These are phyloP conservation scores for Metarhizium robertsii DNA, from an alignment of 2,329 filamentous ascomycete genomes.

Conservation along the genomic window DNA sequence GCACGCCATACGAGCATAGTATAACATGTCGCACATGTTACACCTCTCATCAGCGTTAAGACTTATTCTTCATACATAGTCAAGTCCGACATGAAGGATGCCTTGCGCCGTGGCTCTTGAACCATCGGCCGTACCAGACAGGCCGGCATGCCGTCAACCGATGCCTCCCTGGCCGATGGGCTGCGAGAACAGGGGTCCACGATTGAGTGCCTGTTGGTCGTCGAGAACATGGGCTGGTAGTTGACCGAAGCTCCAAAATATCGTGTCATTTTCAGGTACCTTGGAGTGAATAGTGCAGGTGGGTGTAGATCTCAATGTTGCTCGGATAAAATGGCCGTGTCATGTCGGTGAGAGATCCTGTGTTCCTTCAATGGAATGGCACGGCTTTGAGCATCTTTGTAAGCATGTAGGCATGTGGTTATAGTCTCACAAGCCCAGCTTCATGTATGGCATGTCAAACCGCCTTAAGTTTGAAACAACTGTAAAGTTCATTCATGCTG, in stretches of 20 bases:
- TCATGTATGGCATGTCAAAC: not conserved
- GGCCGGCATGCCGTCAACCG: not conserved
- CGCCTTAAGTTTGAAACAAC: not conserved
- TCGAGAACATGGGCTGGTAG: not conserved
- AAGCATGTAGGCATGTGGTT: not conserved
- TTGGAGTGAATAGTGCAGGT: not conserved
- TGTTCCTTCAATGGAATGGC: not conserved
- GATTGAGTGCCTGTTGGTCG: not conserved
- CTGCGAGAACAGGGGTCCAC: not conserved
- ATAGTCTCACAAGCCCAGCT: not conserved
- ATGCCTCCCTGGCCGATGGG: not conserved
- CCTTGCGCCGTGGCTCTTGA: not conserved
- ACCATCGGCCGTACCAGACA: not conserved
- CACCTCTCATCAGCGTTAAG: not conserved
- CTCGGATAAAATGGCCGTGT: not conserved
- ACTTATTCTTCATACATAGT: not conserved
- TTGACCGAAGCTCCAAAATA: not conserved
- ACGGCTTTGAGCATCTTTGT: not conserved
- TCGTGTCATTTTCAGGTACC: not conserved
- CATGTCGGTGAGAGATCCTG: slow-evolving; percentile 6
- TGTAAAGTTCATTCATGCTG: not conserved
- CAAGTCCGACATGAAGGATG: not conserved
- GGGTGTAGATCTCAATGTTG: not conserved
- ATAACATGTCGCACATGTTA: not conserved
- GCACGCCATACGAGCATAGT: not conserved